Evolutionary conservation across 2,329 filamentous ascomycete genomes (phyloP), one percentile per base, ranked within the genome.

Genomic region (Waltergamsia citrina): DNA sequence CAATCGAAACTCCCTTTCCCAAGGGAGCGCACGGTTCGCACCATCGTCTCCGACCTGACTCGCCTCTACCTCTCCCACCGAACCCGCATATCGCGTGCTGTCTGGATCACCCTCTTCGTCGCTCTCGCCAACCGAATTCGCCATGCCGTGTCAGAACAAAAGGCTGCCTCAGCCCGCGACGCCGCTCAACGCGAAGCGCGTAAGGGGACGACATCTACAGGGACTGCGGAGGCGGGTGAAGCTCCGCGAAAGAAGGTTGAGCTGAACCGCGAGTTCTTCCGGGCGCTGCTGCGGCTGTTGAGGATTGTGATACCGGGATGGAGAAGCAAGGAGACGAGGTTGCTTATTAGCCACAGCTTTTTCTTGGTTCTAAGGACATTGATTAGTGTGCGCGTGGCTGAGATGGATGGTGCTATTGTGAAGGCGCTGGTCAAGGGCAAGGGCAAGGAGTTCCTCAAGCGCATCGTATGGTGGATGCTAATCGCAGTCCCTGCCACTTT

Each of bases 391-490:
- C 94, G 94, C 57, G 92, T 98, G 16, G 92, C 92, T 3, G 88
- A 94, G 56, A 79, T 98, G 67, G 92, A 98, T 59, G 92, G 92
- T 29, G 79, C 80, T 40, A 75, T 98, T 39, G 92, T 98, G 38
- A 94, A 92, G 61, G 88, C 78, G 43, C 64, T 98, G 36, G 88
- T 98, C 29, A 81, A 87, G 57, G 92, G 92, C 3, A 92, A 81
- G 45, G 92, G 90, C 12, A 85, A 78, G 56, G 87, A 94, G 44
- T 98, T 98, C 45, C 53, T 96, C 47, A 78, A 80, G 46, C 79
- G 86, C 1, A 78, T 98, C 47, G 74, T 93, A 6, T 95, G 90
- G 87, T 98, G 92, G 92, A 98, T 98, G 92, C 57, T 90, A 36
- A 92, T 98, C 44, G 90, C 92, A 18, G 72, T 98, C 12, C 92